These are phyloP conservation scores for Leccinum boreale DNA, from an alignment of 768 basidiomycete genomes.

Conservation along the genomic window DNA sequence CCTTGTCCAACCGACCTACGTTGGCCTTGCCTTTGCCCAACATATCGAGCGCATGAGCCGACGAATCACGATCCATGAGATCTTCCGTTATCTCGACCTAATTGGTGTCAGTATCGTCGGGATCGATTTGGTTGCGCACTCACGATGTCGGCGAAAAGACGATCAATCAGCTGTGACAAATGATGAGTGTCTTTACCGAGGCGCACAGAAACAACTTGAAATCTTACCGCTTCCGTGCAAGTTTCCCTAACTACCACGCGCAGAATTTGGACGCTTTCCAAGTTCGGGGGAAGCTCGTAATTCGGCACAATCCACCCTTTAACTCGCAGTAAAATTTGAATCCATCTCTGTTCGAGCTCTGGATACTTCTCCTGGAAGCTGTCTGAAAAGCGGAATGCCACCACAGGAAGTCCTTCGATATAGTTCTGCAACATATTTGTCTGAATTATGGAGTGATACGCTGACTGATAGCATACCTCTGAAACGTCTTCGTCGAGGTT, in stretches of 20 bases:
- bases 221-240: constrained; percentile 44
- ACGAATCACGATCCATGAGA: constrained; percentile 44
- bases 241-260: constrained; percentile 62
- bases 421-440: constrained; percentile 34
- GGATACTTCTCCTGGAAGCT: constrained; percentile 50
- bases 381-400: constrained; percentile 55
- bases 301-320: constrained; percentile 61
- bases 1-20: constrained; percentile 46
- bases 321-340: constrained; percentile 46
- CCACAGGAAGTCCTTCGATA: constrained; percentile 49
- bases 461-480: constrained; percentile 41
- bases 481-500: constrained; percentile 49
- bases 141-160: constrained; percentile 67
- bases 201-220: constrained; percentile 18
- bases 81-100: constrained; percentile 66
- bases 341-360: constrained; percentile 55
- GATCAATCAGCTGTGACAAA: constrained; percentile 49
- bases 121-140: constrained; percentile 23
- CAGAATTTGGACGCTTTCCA: constrained; percentile 52
- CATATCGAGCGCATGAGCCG: constrained; percentile 49
- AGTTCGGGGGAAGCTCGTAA: constrained; percentile 54
- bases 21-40: constrained; percentile 33
- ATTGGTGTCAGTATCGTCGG: constrained; percentile 1
- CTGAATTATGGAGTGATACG: neutral
- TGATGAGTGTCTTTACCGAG: constrained; percentile 28